Conservation (phyloP, 2,329 filamentous ascomycete species). For the Teratosphaeria epicoccoides region DNA sequence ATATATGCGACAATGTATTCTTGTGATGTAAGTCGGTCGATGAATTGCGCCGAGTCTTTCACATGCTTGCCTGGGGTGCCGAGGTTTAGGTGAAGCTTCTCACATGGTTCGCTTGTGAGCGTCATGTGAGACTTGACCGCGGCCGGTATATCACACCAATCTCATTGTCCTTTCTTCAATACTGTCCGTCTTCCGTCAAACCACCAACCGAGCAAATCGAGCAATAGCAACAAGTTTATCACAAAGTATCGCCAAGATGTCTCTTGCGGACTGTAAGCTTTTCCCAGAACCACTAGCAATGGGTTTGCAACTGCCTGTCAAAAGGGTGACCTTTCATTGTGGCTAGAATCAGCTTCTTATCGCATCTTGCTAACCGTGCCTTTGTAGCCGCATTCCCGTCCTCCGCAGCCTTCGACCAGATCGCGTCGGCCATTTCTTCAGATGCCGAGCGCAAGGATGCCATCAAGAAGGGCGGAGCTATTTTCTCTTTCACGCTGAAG, state of each 20-base stretch:
- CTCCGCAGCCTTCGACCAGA: conserved; percentile 82
- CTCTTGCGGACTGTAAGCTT: background rate
- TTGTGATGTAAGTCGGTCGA: background rate
- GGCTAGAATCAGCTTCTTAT: too few species aligned
- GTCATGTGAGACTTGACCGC: background rate
- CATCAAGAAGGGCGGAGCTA: conserved; percentile 74
- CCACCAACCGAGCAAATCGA: background rate
- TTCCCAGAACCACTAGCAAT: background rate
- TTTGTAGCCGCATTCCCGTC: conserved; percentile 59
- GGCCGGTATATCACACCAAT: background rate
- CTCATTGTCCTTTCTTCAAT: background rate
- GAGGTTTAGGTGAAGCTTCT: background rate
- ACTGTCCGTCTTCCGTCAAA: background rate
- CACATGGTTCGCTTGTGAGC: background rate
- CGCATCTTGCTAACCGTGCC: background rate
- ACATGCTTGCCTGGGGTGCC: background rate
- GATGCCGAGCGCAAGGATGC: conserved; percentile 72
- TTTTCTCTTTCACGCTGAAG: conserved; percentile 89
- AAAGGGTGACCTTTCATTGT: background rate
- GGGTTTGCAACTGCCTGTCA: background rate
- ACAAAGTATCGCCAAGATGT: background rate
- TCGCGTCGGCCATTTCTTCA: conserved; percentile 59
- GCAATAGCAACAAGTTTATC: background rate
- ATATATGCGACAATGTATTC: background rate
- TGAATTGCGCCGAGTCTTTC: background rate